These are phyloP conservation scores for Emergomyces pasteurianus DNA, from an alignment of 2,329 filamentous ascomycete genomes.

Conservation along the genomic window DNA sequence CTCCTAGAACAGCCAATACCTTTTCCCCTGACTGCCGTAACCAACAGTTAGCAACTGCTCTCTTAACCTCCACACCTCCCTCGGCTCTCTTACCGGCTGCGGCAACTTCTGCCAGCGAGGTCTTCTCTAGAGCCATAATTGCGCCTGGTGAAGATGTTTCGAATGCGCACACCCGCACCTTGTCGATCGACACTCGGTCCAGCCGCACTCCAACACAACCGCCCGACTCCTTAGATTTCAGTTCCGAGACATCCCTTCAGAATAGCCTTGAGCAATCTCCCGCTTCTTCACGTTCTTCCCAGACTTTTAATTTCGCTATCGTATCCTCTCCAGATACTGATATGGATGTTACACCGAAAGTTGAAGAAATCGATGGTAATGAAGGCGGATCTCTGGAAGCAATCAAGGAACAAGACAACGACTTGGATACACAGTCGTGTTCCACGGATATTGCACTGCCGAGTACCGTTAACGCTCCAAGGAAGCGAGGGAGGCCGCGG, in stretches of 20 bases:
- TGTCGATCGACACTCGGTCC: conserved; percentile 10
- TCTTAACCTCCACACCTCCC: background rate
- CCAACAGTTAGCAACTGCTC: background rate
- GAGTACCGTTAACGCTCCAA: conserved; percentile 18
- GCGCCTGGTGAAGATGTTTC: conserved; percentile 25
- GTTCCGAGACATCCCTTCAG: conserved; percentile 7
- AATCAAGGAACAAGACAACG: conserved; percentile 23
- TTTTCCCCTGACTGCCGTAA: conserved; percentile 1
- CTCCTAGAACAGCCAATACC: conserved; percentile 12
- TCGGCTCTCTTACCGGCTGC: conserved; percentile 2
- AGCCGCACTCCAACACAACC: background rate
- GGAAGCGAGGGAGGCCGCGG: conserved; percentile 66
- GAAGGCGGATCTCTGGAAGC: conserved; percentile 17
- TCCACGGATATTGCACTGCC: conserved; percentile 14
- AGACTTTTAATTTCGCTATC: conserved; percentile 17
- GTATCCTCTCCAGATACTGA: conserved; percentile 14
- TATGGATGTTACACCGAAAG: conserved; percentile 37
- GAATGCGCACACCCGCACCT: conserved; percentile 19
- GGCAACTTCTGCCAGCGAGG: conserved; percentile 17
- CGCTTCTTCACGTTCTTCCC: conserved; percentile 11
- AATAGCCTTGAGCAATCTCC: conserved; percentile 11
- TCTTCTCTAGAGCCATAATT: conserved; percentile 21
- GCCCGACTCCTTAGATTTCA: conserved; percentile 1
- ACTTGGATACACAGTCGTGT: conserved; percentile 18
- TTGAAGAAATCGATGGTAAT: conserved; percentile 42